phyloP scores from a whole-genome alignment of 306 rosid species.

The Dryas drummondii region DNA sequence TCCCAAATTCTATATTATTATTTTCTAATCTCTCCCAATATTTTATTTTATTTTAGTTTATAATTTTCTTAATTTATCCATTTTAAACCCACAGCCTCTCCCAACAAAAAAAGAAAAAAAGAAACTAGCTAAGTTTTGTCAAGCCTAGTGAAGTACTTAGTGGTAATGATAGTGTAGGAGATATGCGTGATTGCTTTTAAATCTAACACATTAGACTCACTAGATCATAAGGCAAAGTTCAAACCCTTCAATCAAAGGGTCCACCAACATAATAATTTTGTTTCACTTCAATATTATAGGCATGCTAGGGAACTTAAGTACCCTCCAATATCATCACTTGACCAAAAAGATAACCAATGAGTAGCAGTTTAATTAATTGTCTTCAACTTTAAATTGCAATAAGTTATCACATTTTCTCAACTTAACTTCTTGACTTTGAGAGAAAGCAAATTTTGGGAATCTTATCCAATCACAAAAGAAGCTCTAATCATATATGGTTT shows the following conservation, averaged over 20 bases:
- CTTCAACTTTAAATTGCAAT: neutral
- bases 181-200: too few relatives aligned
- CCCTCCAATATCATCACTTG: neutral
- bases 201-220: neutral
- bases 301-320: conserved; percentile 18
- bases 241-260: conserved; percentile 17
- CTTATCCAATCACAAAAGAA: conserved; percentile 5
- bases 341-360: neutral
- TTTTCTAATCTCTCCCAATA: too few relatives aligned
- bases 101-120: too few relatives aligned
- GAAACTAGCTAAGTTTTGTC: too few relatives aligned
- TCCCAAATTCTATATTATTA: too few relatives aligned
- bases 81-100: too few relatives aligned
- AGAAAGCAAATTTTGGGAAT: conserved; percentile 23
- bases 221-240: neutral
- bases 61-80: too few relatives aligned
- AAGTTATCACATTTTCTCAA: neutral
- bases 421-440: conserved; percentile 23
- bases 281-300: conserved; percentile 18
- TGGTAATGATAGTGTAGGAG: too few relatives aligned
- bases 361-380: neutral
- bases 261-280: conserved; percentile 2
- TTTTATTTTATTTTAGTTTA: too few relatives aligned
- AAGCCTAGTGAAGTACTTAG: too few relatives aligned
- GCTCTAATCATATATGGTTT: neutral